phyloP scores from a whole-genome alignment of 1,284 basidiomycete genomes.

The Laetiporus sulphureus region DNA sequence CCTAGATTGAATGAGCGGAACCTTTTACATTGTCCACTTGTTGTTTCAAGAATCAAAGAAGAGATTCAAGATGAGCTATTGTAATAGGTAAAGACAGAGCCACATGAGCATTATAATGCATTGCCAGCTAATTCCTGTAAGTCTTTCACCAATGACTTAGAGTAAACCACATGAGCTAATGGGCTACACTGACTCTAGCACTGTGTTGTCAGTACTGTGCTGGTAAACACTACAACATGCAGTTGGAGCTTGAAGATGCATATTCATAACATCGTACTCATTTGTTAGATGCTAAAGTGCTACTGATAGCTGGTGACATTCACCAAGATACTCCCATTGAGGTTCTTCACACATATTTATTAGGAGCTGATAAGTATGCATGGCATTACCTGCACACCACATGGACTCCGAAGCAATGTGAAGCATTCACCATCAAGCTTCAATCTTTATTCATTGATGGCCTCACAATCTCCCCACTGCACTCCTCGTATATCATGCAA shows the following conservation, averaged over 20 bases:
- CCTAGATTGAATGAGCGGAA: too few species aligned
- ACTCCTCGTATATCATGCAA: conserved; percentile 29
- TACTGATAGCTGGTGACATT: background rate
- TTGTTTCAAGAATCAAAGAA: too few species aligned
- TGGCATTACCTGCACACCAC: conserved; percentile 2
- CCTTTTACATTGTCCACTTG: too few species aligned
- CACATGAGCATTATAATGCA: too few species aligned
- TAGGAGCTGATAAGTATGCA: conserved; percentile 2
- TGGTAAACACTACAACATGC: background rate
- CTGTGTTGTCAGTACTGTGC: background rate
- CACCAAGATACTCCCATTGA: conserved; percentile 1
- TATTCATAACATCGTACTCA: background rate
- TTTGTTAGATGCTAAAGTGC: background rate
- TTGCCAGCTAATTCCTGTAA: background rate
- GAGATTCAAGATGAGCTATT: too few species aligned
- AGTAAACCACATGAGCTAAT: background rate
- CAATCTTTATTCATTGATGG: conserved; percentile 12
- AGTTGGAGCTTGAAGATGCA: background rate
- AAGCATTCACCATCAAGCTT: conserved; percentile 5
- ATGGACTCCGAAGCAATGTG: background rate
- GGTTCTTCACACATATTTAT: conserved; percentile 1
- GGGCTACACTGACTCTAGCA: background rate
- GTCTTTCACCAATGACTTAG: background rate
- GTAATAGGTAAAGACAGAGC: too few species aligned
- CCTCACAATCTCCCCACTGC: conserved; percentile 23